These are phyloP conservation scores for Hygrocybe coccinea DNA, from an alignment of 768 basidiomycete species.

Conservation along the genomic window DNA sequence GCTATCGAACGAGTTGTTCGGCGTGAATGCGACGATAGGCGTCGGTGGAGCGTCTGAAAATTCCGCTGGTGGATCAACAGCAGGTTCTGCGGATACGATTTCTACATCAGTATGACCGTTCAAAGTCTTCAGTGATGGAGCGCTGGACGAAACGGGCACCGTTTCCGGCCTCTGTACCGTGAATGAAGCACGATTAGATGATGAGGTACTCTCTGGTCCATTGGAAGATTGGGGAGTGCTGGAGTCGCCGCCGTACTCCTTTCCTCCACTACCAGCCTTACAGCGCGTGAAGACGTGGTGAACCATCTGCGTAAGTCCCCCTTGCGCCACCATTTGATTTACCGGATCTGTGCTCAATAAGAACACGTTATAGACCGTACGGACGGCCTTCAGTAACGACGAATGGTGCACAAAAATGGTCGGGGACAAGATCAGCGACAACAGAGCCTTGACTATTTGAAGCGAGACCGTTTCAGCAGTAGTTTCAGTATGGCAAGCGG, in stretches of 20 bases:
- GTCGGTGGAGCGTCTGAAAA: neutral
- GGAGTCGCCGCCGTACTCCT: conserved; percentile 9
- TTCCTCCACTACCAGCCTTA: conserved; percentile 32
- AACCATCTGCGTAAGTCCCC: conserved; percentile 96
- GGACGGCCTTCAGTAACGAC: conserved; percentile 88
- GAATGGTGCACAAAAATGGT: conserved; percentile 92
- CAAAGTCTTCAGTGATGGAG: neutral
- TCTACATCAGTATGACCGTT: neutral
- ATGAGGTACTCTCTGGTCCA: neutral
- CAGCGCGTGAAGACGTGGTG: conserved; percentile 92
- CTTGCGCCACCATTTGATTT: conserved; percentile 98
- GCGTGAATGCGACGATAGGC: no score
- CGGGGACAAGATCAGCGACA: conserved; percentile 82
- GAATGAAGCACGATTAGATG: conserved; percentile 11
- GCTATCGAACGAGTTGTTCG: neutral
- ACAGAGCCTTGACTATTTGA: conserved; percentile 93
- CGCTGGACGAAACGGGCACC: neutral
- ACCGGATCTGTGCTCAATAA: conserved; percentile 83
- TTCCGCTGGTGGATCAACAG: conserved; percentile 4
- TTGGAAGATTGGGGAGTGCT: conserved; percentile 9
- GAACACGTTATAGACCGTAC: conserved; percentile 98
- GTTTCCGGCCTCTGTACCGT: conserved; percentile 9
- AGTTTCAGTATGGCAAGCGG: conserved; percentile 81
- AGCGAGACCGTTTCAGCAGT: conserved; percentile 89
- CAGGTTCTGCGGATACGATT: neutral